Percentiles rank a stretch among this genome's conserved stretches.
Evolutionary conservation across 2,329 filamentous ascomycete genomes (phyloP).

Genomic region (Teratosphaeria epicoccoides): DNA sequence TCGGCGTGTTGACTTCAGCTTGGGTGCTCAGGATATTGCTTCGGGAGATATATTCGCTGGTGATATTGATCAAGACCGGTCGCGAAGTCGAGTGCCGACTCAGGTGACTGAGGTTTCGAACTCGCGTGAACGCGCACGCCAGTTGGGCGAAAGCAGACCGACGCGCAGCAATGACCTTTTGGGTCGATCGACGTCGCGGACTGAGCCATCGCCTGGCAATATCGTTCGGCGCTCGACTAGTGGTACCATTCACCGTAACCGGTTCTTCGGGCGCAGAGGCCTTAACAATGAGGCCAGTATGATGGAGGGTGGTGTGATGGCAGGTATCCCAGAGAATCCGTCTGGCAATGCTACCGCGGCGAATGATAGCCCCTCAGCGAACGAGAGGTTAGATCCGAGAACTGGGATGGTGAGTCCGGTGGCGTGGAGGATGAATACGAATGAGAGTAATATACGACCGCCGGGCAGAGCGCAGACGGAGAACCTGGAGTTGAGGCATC

Average conservation of each 20-base stretch:
- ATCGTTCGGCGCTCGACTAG: conserved; percentile 24
- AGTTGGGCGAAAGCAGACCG: background rate
- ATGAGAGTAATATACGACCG: conserved; percentile 20
- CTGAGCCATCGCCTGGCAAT: conserved; percentile 10
- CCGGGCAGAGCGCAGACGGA: conserved; percentile 18
- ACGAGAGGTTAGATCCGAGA: conserved; percentile 21
- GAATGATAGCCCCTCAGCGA: background rate
- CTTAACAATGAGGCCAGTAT: conserved; percentile 19
- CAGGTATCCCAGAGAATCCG: conserved; percentile 26
- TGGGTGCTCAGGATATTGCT: conserved; percentile 47
- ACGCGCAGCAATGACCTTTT: background rate
- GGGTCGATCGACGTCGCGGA: background rate
- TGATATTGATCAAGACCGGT: conserved; percentile 53
- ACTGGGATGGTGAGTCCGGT: conserved; percentile 22
- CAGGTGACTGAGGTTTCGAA: conserved; percentile 27
- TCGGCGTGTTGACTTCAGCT: conserved; percentile 59
- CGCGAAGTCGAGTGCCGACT: conserved; percentile 32
- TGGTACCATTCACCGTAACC: conserved; percentile 43
- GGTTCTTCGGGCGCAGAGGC: conserved; percentile 47
- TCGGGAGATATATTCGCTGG: conserved; percentile 46
- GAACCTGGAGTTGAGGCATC: conserved; percentile 19
- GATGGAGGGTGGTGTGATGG: conserved; percentile 27
- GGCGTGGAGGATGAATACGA: conserved; percentile 21
- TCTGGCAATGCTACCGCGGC: conserved; percentile 1
- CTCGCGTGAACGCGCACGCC: conserved; percentile 22